Base-by-base conservation (phyloP, 1,284 basidiomycete genomes). In the Cystobasidiaceae sp. region DNA sequence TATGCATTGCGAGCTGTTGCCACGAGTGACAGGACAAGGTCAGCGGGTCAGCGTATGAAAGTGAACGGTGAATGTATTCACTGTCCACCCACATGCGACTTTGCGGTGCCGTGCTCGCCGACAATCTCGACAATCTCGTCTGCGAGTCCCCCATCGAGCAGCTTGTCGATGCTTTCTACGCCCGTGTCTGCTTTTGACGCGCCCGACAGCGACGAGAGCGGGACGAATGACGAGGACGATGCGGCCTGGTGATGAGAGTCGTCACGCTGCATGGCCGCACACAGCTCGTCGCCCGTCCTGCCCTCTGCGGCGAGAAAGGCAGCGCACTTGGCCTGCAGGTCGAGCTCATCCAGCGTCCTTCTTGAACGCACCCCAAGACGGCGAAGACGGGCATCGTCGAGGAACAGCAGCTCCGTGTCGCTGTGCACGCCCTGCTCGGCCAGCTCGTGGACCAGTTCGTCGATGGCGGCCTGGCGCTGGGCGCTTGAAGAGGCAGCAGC, bases 111-210 rank as follows among this genome's bases (percentile, higher is more conserved):
- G 3, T 41, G 13, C 13, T 56, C 44, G 9, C 61, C 61, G 19
- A 56, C 39, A 9, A 64, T 17, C 34, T 64, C 61, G 8, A 64
- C 61, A 7, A 64, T 27, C 28, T 64, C 61, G n/a, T 33, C 51
- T 4, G 41, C 11, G 39, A 52, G 33, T 13, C 46, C 43, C 1
- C 41, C 52, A 6, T 34, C 58, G 19, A 64, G 51, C 6, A 33
- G 28, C 43, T 56, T 51, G 27, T 61, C 58, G 9, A 61, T 21
- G 27, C 13, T 21, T 37, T 34, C 34, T 11, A 33, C n/a, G n/a
- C 58, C 58, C 9, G 34, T 51, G n/a, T n/a, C 3, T 11, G 32
- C 32, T n/a, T n/a, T n/a, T n/a, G n/a, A n/a, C n/a, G n/a, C n/a
- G n/a, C n/a, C n/a, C n/a, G n/a, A n/a, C n/a, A n/a, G n/a, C n/a